Evolutionary conservation across 2,329 filamentous ascomycete genomes (phyloP), one percentile per base, ranked within the genome.

Genomic region (Coleophoma cylindrospora): DNA sequence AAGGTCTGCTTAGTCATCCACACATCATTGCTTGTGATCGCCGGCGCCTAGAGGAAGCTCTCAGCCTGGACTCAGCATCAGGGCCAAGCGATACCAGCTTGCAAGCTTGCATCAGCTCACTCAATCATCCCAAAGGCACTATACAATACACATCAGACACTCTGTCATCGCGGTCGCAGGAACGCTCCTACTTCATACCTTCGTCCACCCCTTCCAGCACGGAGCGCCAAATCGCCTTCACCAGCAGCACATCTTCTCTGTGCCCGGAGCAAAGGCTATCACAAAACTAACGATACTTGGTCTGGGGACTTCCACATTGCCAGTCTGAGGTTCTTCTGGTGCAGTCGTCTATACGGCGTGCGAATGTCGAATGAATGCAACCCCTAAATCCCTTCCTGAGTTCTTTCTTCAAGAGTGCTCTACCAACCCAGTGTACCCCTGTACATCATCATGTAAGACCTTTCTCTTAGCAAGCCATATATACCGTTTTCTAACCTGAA

Each of bases 371-470:
- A 76, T 87, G 86, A 84, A 96, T 96, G 91, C 91, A 91, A 86
- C 90, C 94, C 76, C 81, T 97, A 84, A 99, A 99, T 75, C 94
- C 94, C 70, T 97, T 96, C 74, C 81, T 99, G 71, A 86, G 89
- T 78, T 91, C 92, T 79, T 97, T 99, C 84, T 96, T 96, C 81
- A 91, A 90, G 77, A 97, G 91, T 81, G 84, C 89, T 70, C 81
- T 96, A 67, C 87, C 88, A 61, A 77, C 87, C 64, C 92, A 97
- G 84, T 97, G 94, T 77, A 83, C 86, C 56, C 91, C 94, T 49
- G 81, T 91, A 57, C 87, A 94, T 70, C 89, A 95, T 69, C 89
- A 97, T 76, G 82, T 84, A 74, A 61, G 72, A 36, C 34, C 37
- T 47, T 33, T 49, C 51, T 27, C 34, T n/a, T 40, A 17, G 47